These are phyloP conservation scores for Bryopsis sp. DNA, from an alignment of 139 green algal genomes.

Conservation along the genomic window DNA sequence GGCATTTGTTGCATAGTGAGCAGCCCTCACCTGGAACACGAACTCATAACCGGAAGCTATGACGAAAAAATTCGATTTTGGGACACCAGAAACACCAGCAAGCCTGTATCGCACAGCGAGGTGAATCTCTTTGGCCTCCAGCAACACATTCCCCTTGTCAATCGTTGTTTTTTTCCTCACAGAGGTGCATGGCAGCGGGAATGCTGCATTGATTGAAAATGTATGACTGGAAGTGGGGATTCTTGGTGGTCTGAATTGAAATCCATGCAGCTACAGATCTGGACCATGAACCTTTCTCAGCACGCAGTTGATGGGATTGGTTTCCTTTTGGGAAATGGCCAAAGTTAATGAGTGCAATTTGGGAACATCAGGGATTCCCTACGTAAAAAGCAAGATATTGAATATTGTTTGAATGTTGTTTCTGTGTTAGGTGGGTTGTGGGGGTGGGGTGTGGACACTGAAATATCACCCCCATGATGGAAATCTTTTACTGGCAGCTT, in stretches of 20 bases:
- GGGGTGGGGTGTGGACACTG: conserved; percentile 73
- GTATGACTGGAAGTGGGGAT: background rate
- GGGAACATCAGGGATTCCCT: background rate
- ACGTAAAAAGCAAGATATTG: background rate
- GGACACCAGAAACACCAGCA: conserved; percentile 40
- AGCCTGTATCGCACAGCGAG: conserved; percentile 31
- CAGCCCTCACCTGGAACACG: conserved; percentile 30
- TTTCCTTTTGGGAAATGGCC: background rate
- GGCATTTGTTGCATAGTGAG: conserved; percentile 72
- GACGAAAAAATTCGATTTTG: conserved; percentile 76
- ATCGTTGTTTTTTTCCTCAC: too few species aligned
- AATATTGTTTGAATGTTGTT: background rate
- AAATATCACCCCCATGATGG: conserved; percentile 59
- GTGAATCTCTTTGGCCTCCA: conserved; percentile 24
- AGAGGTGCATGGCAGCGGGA: background rate
- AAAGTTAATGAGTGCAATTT: background rate
- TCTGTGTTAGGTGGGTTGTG: conserved; percentile 30
- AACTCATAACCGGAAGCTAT: conserved; percentile 74
- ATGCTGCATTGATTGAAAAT: background rate
- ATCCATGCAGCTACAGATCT: background rate
- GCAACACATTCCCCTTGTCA: too few species aligned
- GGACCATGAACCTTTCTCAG: background rate
- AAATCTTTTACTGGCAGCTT: conserved; percentile 53
- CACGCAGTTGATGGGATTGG: background rate
- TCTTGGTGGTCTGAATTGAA: background rate